phyloP scores from a whole-genome alignment of 192 early-diverging fungal genomes.

The Backusella parvicylindrica region DNA sequence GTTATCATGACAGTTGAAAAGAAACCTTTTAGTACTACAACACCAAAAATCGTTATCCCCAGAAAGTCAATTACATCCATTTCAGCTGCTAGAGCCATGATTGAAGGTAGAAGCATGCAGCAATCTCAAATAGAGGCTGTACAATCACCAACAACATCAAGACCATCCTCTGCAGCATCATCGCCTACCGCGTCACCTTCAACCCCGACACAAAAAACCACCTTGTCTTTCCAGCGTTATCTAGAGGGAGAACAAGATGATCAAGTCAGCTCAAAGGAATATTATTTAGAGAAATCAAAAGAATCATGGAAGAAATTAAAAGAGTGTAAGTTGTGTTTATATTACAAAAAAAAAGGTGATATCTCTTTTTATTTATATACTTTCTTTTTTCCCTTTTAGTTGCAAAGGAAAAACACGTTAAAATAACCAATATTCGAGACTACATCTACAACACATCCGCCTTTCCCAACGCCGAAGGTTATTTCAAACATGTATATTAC shows the following conservation, averaged over 20 bases:
- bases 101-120: background rate
- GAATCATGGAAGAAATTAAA: conserved; percentile 20
- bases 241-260: background rate
- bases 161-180: background rate
- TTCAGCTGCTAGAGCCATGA: conserved; percentile 1
- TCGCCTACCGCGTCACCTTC: background rate
- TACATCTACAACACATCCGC: conserved; percentile 18
- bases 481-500: conserved; percentile 54
- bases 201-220: background rate
- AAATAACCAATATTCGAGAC: conserved; percentile 14
- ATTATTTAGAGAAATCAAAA: background rate
- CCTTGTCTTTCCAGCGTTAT: background rate
- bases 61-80: background rate
- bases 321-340: conserved; percentile 15
- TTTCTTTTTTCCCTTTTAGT: background rate
- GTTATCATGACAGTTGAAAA: background rate
- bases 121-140: background rate
- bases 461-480: conserved; percentile 44
- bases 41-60: background rate
- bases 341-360: background rate
- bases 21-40: background rate
- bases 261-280: background rate
- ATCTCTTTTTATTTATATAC: background rate
- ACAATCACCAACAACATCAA: background rate
- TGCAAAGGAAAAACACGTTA: conserved; percentile 18